phyloP scores from a whole-genome alignment of 2,329 filamentous ascomycete species.

The Basipetospora sp. region DNA sequence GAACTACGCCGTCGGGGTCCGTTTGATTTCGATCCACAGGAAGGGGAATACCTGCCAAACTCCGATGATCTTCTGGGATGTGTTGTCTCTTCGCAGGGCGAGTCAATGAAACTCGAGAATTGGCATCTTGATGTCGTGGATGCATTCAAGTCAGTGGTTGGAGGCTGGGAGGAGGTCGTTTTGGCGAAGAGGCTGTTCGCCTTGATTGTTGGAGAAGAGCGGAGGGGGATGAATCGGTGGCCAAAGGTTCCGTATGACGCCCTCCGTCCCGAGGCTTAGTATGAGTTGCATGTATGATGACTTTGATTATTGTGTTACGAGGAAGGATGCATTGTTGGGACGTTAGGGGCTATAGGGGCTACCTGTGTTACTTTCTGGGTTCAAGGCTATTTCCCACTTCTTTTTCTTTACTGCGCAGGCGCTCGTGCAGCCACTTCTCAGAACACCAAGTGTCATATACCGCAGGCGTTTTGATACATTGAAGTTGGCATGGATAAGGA shows the following conservation, averaged over 20 bases:
- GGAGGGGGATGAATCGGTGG: conserved; percentile 12
- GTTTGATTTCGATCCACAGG: conserved; percentile 19
- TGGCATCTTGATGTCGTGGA: conserved; percentile 47
- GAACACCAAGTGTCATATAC: too few species aligned
- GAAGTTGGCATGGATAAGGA: too few species aligned
- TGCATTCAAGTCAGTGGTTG: conserved; percentile 33
- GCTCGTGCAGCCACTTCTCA: too few species aligned
- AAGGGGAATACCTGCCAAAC: conserved; percentile 13
- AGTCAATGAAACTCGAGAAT: conserved; percentile 32
- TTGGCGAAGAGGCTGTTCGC: conserved; percentile 39
- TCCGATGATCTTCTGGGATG: conserved; percentile 30
- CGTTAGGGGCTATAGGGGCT: too few species aligned
- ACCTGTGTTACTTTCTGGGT: too few species aligned
- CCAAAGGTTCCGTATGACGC: conserved; percentile 2
- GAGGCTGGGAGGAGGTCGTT: conserved; percentile 33
- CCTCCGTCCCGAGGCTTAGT: too few species aligned
- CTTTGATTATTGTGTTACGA: too few species aligned
- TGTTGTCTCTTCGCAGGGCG: conserved; percentile 30
- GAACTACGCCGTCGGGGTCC: conserved; percentile 30
- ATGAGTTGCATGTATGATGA: too few species aligned
- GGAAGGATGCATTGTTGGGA: too few species aligned
- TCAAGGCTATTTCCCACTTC: too few species aligned
- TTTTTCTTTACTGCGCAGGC: too few species aligned
- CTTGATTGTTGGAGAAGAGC: conserved; percentile 35
- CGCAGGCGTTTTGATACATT: too few species aligned